Evolutionary conservation across 129 eudicot genomes (phyloP).

Genomic region (Oenanthe sinensis): DNA sequence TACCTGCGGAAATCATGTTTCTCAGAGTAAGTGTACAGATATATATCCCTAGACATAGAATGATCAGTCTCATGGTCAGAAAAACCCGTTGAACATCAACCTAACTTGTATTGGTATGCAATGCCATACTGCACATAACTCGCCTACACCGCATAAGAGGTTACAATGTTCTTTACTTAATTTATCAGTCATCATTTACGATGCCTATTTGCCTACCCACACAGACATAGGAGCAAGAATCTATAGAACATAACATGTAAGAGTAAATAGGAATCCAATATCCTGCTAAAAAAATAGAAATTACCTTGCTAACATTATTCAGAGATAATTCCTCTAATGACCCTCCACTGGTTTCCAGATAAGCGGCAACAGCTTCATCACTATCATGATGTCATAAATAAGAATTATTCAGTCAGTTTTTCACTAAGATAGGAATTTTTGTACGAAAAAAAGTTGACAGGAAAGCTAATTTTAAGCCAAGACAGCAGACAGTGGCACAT

Average conservation of each 20-base stretch:
- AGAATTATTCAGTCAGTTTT: background rate
- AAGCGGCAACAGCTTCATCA: constrained; percentile 95
- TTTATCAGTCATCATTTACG: background rate
- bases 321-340: constrained; percentile 61
- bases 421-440: background rate
- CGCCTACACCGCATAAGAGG: background rate
- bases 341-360: constrained; percentile 66
- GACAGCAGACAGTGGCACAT: background rate
- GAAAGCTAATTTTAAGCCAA: background rate
- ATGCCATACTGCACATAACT: background rate
- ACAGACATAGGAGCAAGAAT: background rate
- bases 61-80: background rate
- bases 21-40: background rate
- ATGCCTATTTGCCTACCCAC: background rate
- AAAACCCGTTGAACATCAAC: background rate
- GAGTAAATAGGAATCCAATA: background rate
- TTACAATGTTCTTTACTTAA: background rate
- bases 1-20: constrained; percentile 37
- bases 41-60: background rate
- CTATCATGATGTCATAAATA: constrained; percentile 30
- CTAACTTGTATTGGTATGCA: background rate
- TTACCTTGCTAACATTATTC: constrained; percentile 61
- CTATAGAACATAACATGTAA: background rate
- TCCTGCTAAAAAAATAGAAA: background rate
- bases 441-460: background rate